Percentiles rank a stretch among this genome's conserved stretches.
Evolutionary conservation across 352 stramenopile species (phyloP).

Genomic region (Phytophthora quininea): DNA sequence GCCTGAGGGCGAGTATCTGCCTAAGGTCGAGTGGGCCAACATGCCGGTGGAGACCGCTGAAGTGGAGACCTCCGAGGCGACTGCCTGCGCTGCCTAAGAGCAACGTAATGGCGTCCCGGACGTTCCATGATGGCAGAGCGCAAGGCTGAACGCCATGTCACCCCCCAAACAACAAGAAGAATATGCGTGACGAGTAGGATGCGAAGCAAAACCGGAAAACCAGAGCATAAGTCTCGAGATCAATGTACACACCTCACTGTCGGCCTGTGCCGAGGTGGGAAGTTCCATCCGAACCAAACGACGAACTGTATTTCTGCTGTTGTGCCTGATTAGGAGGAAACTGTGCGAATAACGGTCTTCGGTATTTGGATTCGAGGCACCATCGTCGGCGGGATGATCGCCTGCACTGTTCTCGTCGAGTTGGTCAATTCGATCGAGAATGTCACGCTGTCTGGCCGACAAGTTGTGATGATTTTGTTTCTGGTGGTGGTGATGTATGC

Average conservation of each 20-base stretch:
- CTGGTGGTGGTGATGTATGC: conserved; percentile 13
- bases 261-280: conserved; percentile 21
- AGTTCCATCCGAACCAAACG: conserved; percentile 19
- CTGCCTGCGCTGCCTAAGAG: conserved; percentile 41
- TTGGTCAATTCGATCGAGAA: conserved; percentile 17
- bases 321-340: too few species aligned
- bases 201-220: conserved; percentile 14
- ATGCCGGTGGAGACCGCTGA: conserved; percentile 49
- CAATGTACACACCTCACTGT: conserved; percentile 25
- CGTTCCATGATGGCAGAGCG: conserved; percentile 24
- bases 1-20: conserved; percentile 70
- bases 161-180: conserved; percentile 18
- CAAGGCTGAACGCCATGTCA: conserved; percentile 12
- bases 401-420: conserved; percentile 15
- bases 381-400: conserved; percentile 13
- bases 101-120: conserved; percentile 6
- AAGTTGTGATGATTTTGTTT: conserved; percentile 12
- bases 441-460: conserved; percentile 6
- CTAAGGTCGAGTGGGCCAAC: conserved; percentile 85
- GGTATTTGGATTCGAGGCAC: conserved; percentile 21
- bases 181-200: conserved; percentile 34
- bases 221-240: conserved; percentile 29
- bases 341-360: conserved; percentile 7
- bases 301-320: too few species aligned
- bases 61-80: conserved; percentile 36